phyloP scores from a whole-genome alignment of 768 basidiomycete species.

The Macrolepiota fuliginosa region DNA sequence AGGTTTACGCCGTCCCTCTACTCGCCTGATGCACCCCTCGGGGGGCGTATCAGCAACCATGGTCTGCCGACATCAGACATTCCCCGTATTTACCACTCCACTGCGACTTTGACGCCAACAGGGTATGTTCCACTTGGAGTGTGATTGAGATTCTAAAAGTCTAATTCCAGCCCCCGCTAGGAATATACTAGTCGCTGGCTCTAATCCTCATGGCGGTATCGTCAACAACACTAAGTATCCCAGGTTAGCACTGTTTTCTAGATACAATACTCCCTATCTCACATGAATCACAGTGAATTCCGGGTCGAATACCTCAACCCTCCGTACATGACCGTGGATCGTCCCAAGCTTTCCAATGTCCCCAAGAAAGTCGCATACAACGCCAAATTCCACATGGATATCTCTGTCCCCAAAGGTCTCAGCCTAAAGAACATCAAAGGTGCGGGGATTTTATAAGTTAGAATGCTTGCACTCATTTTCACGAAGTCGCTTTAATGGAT shows the following conservation, averaged over 20 bases:
- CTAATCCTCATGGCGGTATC: conserved; percentile 39
- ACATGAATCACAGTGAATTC: conserved; percentile 29
- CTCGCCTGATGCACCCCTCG: conserved; percentile 39
- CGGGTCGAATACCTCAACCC: conserved; percentile 41
- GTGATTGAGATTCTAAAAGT: neutral
- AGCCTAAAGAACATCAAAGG: conserved; percentile 29
- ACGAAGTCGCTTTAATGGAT: conserved; percentile 35
- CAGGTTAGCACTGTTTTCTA: conserved; percentile 14
- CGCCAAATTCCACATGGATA: conserved; percentile 30
- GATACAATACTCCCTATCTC: neutral
- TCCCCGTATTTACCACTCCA: conserved; percentile 62
- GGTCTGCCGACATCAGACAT: conserved; percentile 41
- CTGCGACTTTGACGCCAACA: conserved; percentile 52
- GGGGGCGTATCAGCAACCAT: conserved; percentile 43
- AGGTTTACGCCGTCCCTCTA: conserved; percentile 46
- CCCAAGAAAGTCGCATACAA: conserved; percentile 37
- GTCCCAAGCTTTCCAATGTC: conserved; percentile 32
- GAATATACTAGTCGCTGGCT: conserved; percentile 36
- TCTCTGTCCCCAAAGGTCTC: conserved; percentile 28
- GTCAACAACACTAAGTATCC: conserved; percentile 25
- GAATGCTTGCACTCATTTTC: neutral
- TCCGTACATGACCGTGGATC: conserved; percentile 35
- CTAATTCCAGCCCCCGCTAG: conserved; percentile 9
- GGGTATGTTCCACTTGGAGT: conserved; percentile 32
- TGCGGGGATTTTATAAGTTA: conserved; percentile 6